Evolutionary conservation across 306 rosid genomes (phyloP).

Genomic region (Vigna trinervia): DNA sequence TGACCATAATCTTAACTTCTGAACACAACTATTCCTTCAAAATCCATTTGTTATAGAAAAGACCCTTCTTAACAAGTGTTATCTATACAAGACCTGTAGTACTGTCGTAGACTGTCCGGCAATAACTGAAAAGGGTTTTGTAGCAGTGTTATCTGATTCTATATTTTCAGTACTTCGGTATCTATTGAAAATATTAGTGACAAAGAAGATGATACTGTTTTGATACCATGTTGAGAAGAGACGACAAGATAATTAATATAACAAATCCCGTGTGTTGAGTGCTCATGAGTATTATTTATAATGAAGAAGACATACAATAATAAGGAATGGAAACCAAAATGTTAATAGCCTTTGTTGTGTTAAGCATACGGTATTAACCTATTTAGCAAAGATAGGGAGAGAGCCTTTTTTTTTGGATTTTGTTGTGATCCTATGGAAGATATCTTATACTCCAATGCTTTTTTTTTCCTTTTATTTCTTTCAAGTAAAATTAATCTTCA

Average conservation of each 20-base stretch:
- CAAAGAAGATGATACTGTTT: too few species aligned
- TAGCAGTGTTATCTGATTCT: constrained; percentile 5
- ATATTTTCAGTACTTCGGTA: background rate
- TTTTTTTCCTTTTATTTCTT: constrained; percentile 9
- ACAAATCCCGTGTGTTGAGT: too few species aligned
- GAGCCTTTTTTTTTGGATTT: background rate
- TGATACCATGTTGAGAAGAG: too few species aligned
- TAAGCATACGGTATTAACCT: constrained; percentile 18
- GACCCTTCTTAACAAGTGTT: constrained; percentile 26
- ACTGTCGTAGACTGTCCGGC: constrained; percentile 5
- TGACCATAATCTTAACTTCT: constrained; percentile 24
- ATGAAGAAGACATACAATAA: too few species aligned
- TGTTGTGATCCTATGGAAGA: constrained; percentile 10
- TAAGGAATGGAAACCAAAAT: too few species aligned
- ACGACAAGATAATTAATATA: too few species aligned
- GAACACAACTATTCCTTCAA: constrained; percentile 25
- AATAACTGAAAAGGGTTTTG: constrained; percentile 17
- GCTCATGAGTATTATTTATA: too few species aligned
- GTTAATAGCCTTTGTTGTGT: constrained; percentile 6
- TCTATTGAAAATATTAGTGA: too few species aligned
- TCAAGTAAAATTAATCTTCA: constrained; percentile 32
- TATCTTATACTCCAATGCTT: constrained; percentile 7
- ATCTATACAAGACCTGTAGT: constrained; percentile 8
- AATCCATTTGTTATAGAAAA: constrained; percentile 26
- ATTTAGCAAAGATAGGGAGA: constrained; percentile 8